phyloP scores from a whole-genome alignment of 495 filamentous ascomycete genomes.

The Coniosporium apollinis region DNA sequence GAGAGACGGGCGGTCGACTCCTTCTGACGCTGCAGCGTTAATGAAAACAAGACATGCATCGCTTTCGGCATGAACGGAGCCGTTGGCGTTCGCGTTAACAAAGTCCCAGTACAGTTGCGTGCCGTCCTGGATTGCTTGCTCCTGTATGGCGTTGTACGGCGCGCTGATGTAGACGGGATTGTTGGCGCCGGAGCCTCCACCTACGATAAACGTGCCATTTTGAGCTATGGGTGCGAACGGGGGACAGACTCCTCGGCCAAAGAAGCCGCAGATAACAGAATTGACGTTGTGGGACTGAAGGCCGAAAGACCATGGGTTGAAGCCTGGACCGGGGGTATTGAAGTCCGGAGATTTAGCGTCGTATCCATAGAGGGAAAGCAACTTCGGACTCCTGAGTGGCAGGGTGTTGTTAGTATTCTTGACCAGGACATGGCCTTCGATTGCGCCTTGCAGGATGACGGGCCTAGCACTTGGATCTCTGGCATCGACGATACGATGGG shows the following conservation, averaged over 20 bases:
- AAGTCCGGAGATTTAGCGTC: not conserved
- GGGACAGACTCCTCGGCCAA: too few relatives aligned
- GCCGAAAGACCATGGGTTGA: too few relatives aligned
- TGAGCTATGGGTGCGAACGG: not conserved
- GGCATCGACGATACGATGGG: not conserved
- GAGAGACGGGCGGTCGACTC: not conserved
- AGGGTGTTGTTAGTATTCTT: conserved; percentile 1
- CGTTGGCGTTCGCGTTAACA: not conserved
- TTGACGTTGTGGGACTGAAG: too few relatives aligned
- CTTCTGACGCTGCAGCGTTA: not conserved
- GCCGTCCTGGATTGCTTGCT: not conserved
- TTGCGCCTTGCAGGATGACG: not conserved
- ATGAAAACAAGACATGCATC: conserved; percentile 1
- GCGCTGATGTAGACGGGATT: not conserved
- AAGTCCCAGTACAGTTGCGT: not conserved
- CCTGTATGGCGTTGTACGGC: not conserved
- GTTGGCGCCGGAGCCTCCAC: conserved; percentile 1
- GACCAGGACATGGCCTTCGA: conserved; percentile 1
- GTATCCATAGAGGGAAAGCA: conserved; percentile 1
- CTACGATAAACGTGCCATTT: not conserved
- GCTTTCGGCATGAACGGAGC: not conserved
- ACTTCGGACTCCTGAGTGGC: not conserved
- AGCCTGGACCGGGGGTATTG: not conserved
- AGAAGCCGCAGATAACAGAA: too few relatives aligned
- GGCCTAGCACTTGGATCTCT: not conserved